Evolutionary conservation across 2,329 filamentous ascomycete genomes (phyloP), one percentile per base, ranked within the genome.

Genomic region (Colletotrichum graminicola): DNA sequence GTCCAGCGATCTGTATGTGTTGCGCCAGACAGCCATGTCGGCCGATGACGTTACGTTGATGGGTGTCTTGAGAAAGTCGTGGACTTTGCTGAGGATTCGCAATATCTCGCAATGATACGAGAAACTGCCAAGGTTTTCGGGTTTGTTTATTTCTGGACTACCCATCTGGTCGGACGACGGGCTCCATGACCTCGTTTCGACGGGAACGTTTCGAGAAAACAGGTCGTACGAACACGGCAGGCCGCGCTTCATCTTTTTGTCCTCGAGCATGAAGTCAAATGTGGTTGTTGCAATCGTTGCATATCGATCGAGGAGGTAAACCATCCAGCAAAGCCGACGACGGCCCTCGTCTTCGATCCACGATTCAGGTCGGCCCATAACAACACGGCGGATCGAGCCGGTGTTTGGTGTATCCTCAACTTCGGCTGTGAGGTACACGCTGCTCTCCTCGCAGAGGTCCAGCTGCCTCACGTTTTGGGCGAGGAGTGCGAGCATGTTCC

Each of bases 331-430:
- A 0, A 84, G 75, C 2, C 83, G 78, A 4, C 83, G 75, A 2
- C 83, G 76, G 7, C 83, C 81, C 72, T 84, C 83, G 36, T 84
- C 83, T 62, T 84, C 83, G 36, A 84, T 83, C 82, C 82, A 84
- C 1, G 82, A 83, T 18, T 80, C 79, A 1, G 83, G 82, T 7
- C 78, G 79, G 3, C 79, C 77, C 8, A 78, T 77, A 1, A 76
- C 77, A 1, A 83, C 78, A 62, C 80, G 76, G 5, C 79, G 78
- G 5, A 82, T 75, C 0, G 82, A 81, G 0, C 79, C 82, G 0
- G 81, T 80, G 18, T 76, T 71, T 2, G 80, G 79, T 14, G 77
- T 72, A 21, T 80, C 78, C 18, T 80, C 67, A 10, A 76, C 78
- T 2, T 81, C 78, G 3, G 78, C 77, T 0, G 77, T 76, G 2